phyloP scores from a whole-genome alignment of 2,329 filamentous ascomycete species.

The Salinomyces thailandicus region DNA sequence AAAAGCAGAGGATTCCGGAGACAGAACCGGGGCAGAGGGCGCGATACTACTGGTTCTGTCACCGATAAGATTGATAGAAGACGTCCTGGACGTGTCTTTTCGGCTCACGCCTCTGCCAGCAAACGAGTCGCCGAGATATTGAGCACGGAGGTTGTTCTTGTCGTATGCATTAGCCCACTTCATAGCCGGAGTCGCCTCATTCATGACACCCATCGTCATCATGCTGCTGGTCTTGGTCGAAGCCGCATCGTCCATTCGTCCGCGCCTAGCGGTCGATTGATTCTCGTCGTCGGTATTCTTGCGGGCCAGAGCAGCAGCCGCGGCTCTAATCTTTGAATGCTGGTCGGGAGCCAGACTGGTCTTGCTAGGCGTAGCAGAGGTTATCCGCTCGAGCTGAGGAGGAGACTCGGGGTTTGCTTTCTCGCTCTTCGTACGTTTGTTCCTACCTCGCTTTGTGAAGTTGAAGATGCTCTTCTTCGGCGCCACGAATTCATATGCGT shows the following conservation, averaged over 20 bases:
- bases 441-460: conserved; percentile 60
- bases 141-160: conserved; percentile 71
- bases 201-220: conserved; percentile 77
- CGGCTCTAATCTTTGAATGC: conserved; percentile 84
- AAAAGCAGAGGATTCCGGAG: conserved; percentile 6
- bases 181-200: conserved; percentile 83
- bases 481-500: conserved; percentile 67
- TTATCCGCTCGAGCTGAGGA: conserved; percentile 34
- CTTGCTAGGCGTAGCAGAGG: conserved; percentile 55
- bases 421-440: conserved; percentile 58
- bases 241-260: conserved; percentile 44
- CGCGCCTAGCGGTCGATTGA: conserved; percentile 42
- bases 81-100: conserved; percentile 18
- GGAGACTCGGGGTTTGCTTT: conserved; percentile 34
- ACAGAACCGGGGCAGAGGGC: conserved; percentile 7
- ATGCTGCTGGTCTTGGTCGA: conserved; percentile 76
- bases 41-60: conserved; percentile 7
- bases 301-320: conserved; percentile 71
- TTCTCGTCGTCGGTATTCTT: conserved; percentile 41
- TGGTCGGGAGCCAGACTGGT: conserved; percentile 81
- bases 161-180: conserved; percentile 97
- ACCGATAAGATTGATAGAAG: conserved; percentile 20
- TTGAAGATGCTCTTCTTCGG: conserved; percentile 89
- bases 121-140: conserved; percentile 67
- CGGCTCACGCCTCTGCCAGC: conserved; percentile 43